Conservation (phyloP, 2,329 filamentous ascomycete genomes). For the Aureobasidium namibiae region DNA sequence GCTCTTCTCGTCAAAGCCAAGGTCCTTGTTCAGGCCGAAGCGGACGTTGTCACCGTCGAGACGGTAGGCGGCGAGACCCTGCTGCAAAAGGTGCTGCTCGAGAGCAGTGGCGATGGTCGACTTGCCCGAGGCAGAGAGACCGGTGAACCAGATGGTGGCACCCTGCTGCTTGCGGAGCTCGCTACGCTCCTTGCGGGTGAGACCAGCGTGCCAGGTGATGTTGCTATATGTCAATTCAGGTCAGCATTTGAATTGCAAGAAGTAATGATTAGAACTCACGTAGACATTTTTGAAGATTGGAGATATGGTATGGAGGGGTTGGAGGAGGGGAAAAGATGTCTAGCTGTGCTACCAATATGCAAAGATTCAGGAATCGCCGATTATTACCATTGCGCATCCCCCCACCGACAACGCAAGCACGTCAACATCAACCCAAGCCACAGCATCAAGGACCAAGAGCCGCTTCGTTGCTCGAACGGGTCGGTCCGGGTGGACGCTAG, state of each 20-base stretch:
- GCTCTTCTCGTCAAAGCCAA: slow-evolving; percentile 88
- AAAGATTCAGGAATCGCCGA: not conserved
- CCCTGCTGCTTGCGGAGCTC: slow-evolving; percentile 72
- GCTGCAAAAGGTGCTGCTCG: slow-evolving; percentile 90
- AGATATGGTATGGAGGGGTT: not conserved
- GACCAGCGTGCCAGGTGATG: slow-evolving; percentile 82
- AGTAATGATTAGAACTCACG: not conserved
- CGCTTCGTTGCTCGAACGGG: not conserved
- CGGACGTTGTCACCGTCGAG: slow-evolving; percentile 98
- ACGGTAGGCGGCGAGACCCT: slow-evolving; percentile 75
- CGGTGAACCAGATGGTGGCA: slow-evolving; percentile 96
- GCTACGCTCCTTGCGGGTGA: slow-evolving; percentile 70
- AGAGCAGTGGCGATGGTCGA: slow-evolving; percentile 94
- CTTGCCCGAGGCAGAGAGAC: slow-evolving; percentile 91
- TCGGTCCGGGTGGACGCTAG: not conserved
- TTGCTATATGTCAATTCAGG: slow-evolving; percentile 49
- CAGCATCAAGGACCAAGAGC: not conserved
- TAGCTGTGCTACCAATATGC: not conserved
- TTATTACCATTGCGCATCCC: not conserved
- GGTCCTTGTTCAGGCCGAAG: slow-evolving; percentile 95
- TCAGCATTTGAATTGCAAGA: not conserved
- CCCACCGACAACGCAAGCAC: slow-evolving; percentile 8
- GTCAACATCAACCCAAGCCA: slow-evolving; percentile 2
- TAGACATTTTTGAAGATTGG: not conserved
- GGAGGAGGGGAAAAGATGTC: not conserved